Conservation (phyloP, 805 yeast genomes). For the Dipodascus albidus region DNA sequence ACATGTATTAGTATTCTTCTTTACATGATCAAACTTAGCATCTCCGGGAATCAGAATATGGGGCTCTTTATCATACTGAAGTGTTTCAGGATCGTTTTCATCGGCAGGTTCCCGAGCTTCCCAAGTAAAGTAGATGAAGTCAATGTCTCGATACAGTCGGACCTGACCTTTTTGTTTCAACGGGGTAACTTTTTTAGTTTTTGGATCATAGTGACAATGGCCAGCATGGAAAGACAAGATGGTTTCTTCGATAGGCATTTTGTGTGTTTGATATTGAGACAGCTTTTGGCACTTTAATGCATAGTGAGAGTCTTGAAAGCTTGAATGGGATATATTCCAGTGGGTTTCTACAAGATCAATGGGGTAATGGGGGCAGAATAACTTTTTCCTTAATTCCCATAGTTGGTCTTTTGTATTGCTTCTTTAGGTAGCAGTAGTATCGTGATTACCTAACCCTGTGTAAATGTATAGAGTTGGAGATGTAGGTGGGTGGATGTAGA, state of each 20-base stretch:
- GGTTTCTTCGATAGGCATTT: not conserved
- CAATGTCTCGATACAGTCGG: not conserved
- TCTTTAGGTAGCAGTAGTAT: too few species aligned
- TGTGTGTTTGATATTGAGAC: too few species aligned
- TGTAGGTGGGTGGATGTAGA: too few species aligned
- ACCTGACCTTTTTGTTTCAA: not conserved
- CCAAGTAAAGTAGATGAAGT: not conserved
- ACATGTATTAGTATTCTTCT: conserved; percentile 42
- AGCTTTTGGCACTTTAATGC: too few species aligned
- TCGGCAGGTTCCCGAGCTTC: not conserved
- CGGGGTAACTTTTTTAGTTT: not conserved
- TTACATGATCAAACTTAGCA: conserved; percentile 61
- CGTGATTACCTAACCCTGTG: too few species aligned
- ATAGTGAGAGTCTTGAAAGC: too few species aligned
- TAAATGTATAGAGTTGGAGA: too few species aligned
- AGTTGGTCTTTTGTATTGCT: too few species aligned
- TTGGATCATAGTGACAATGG: not conserved
- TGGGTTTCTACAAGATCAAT: too few species aligned
- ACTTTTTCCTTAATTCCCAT: too few species aligned
- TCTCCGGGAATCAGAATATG: conserved; percentile 53
- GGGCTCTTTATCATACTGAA: not conserved
- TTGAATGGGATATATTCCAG: too few species aligned
- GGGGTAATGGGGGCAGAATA: too few species aligned
- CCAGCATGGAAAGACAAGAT: not conserved
- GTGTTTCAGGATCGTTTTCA: not conserved